Evolutionary conservation across 2,329 filamentous ascomycete genomes (phyloP).

Genomic region (Piedraia hortae): DNA sequence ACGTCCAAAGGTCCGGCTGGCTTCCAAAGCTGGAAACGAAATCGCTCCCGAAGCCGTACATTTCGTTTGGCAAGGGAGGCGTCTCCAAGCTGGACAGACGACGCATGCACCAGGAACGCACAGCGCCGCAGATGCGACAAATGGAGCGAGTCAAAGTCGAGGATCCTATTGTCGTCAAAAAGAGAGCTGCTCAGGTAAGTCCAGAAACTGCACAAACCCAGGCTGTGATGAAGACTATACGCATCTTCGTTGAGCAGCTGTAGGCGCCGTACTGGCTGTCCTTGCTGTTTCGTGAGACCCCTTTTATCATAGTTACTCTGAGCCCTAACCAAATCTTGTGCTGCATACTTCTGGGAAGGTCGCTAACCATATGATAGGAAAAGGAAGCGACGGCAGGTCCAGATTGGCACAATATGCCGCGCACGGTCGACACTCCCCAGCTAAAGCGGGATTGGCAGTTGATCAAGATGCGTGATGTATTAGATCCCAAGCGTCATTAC

Average conservation of each 20-base stretch:
- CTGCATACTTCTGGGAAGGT: no score
- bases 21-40: constrained; percentile 25
- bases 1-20: no score
- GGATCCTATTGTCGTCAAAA: constrained; percentile 21
- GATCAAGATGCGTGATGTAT: constrained; percentile 61
- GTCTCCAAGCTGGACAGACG: constrained; percentile 26
- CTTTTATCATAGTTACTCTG: constrained; percentile 52
- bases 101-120: constrained; percentile 21
- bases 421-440: constrained; percentile 57
- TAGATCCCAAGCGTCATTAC: constrained; percentile 75
- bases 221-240: constrained; percentile 52
- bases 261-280: constrained; percentile 56
- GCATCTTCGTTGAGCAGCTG: constrained; percentile 43
- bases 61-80: constrained; percentile 23
- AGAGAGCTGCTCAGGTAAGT: constrained; percentile 24
- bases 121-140: constrained; percentile 16
- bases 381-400: constrained; percentile 44
- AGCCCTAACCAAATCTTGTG: constrained; percentile 13
- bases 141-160: constrained; percentile 23
- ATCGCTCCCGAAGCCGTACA: constrained; percentile 24
- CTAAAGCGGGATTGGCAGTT: constrained; percentile 75
- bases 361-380: constrained; percentile 16
- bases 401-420: constrained; percentile 69
- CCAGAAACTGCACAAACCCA: constrained; percentile 9
- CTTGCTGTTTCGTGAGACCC: constrained; percentile 42